Percentiles rank a stretch among this genome's conserved stretches.
These are phyloP conservation scores for Mycosphaerelloides madeirae DNA, from an alignment of 2,329 filamentous ascomycete species.

Conservation along the genomic window DNA sequence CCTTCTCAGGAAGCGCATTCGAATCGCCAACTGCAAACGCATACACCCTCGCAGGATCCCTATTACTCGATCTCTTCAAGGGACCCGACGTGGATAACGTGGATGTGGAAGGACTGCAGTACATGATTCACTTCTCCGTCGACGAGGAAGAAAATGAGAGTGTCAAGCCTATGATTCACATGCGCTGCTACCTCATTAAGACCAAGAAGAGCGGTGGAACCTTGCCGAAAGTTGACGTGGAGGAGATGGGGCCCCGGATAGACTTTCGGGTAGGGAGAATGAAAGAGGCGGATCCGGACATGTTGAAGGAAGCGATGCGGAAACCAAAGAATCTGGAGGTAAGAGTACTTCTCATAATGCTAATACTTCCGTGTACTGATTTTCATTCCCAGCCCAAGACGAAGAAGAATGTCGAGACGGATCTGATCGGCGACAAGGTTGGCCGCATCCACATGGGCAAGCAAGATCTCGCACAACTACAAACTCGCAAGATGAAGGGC, in stretches of 20 bases:
- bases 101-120: slow-evolving; percentile 92
- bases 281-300: slow-evolving; percentile 69
- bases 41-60: slow-evolving; percentile 79
- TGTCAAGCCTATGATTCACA: slow-evolving; percentile 48
- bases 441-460: slow-evolving; percentile 86
- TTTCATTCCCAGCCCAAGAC: slow-evolving; percentile 47
- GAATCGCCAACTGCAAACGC: slow-evolving; percentile 74
- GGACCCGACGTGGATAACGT: slow-evolving; percentile 75
- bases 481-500: slow-evolving; percentile 99
- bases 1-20: slow-evolving; percentile 86
- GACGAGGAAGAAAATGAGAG: slow-evolving; percentile 49
- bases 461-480: slow-evolving; percentile 80
- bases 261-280: slow-evolving; percentile 82
- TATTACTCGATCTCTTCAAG: slow-evolving; percentile 88
- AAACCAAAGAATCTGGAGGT: slow-evolving; percentile 71
- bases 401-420: slow-evolving; percentile 95
- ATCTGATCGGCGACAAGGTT: slow-evolving; percentile 92
- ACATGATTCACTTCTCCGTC: slow-evolving; percentile 76
- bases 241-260: slow-evolving; percentile 92
- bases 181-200: slow-evolving; percentile 79
- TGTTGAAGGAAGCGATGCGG: slow-evolving; percentile 87
- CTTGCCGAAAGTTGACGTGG: slow-evolving; percentile 84
- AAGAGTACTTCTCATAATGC: slow-evolving; percentile 31
- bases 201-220: slow-evolving; percentile 78
- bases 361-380: slow-evolving; percentile 12